phyloP scores from a whole-genome alignment of 2,329 filamentous ascomycete species.

The Domatiomyces catenatus region DNA sequence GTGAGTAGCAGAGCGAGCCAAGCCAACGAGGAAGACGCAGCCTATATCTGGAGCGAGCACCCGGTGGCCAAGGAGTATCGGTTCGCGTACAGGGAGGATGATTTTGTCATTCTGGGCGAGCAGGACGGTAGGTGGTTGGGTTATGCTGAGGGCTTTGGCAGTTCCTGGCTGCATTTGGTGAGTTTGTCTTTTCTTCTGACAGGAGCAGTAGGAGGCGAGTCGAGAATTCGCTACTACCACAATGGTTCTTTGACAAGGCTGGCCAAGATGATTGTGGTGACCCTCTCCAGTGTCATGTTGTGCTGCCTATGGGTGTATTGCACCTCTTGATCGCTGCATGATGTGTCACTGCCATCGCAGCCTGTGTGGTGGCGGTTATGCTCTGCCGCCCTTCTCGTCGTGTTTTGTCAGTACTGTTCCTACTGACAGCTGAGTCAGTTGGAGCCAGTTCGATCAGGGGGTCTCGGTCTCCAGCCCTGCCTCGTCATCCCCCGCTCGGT shows the following conservation, averaged over 20 bases:
- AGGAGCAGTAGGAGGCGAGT: neutral
- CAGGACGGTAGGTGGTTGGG: neutral
- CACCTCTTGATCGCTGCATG: neutral
- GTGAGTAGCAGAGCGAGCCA: neutral
- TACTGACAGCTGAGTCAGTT: too few species aligned
- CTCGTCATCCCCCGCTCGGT: too few species aligned
- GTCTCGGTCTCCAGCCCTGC: too few species aligned
- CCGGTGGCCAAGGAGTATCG: neutral
- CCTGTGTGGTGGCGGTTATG: neutral
- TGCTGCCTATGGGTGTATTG: neutral
- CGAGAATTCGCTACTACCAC: neutral
- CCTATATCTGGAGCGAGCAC: neutral
- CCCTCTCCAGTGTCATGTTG: neutral
- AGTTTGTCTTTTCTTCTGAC: neutral
- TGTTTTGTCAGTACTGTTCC: neutral
- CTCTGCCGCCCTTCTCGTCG: neutral
- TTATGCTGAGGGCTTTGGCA: neutral
- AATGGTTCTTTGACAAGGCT: neutral
- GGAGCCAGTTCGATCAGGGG: too few species aligned
- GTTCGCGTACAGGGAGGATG: conserved; percentile 1
- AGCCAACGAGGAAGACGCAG: neutral
- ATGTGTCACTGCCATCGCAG: neutral
- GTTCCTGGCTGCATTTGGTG: neutral
- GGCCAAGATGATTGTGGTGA: neutral
- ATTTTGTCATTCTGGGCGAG: neutral